phyloP scores from a whole-genome alignment of 2,329 filamentous ascomycete genomes.

The Plectosphaerella cucumerina region DNA sequence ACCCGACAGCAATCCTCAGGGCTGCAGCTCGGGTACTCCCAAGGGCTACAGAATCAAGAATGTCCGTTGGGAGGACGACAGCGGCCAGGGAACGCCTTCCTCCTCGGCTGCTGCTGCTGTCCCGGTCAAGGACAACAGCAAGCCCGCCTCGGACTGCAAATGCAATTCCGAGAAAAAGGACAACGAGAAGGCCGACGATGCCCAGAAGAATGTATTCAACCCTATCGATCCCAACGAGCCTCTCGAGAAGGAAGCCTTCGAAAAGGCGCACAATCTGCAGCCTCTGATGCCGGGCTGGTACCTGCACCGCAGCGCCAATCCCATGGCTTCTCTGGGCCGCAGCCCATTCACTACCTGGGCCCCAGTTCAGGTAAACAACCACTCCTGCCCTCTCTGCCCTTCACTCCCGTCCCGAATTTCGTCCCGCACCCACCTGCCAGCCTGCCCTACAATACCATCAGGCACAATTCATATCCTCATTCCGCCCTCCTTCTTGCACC shows the following conservation, averaged over 20 bases:
- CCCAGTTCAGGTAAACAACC: background rate
- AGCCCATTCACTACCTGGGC: background rate
- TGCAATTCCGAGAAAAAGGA: too few species aligned
- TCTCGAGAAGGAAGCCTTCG: too few species aligned
- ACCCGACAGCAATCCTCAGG: too few species aligned
- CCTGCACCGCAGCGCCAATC: background rate
- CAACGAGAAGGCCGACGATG: too few species aligned
- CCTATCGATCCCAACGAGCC: too few species aligned
- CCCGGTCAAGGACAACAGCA: too few species aligned
- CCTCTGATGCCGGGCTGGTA: background rate
- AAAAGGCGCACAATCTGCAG: background rate
- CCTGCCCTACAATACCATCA: constrained; percentile 14
- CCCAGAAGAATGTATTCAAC: too few species aligned
- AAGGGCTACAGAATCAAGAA: background rate
- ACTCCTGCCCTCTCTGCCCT: background rate
- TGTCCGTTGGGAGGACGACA: background rate
- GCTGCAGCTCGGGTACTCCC: background rate
- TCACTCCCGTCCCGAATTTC: background rate
- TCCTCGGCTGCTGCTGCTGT: too few species aligned
- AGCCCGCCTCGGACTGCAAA: too few species aligned
- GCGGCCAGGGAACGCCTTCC: too few species aligned
- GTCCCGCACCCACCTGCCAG: background rate
- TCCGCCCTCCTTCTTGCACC: constrained; percentile 10
- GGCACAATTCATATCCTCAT: constrained; percentile 11
- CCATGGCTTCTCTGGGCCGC: background rate